Evolutionary conservation across 208 protist species (phyloP).

Genomic region (Leishmania gerbilli): DNA sequence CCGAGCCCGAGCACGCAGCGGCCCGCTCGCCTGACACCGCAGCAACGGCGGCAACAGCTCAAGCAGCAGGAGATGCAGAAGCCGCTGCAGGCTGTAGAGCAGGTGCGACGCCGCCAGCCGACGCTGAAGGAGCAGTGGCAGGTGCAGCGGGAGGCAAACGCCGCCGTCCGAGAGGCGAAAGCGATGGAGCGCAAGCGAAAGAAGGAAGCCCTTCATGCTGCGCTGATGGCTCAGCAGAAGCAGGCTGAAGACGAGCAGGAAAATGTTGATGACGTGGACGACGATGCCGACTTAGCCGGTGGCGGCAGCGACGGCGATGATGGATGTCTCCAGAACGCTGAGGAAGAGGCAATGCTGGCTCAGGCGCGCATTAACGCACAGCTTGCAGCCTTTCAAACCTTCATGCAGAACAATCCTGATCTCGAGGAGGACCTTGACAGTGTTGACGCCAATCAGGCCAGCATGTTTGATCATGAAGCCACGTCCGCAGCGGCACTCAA

Average conservation of each 20-base stretch:
- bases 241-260: slow-evolving; percentile 8
- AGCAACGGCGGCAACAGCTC: slow-evolving; percentile 2
- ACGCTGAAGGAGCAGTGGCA: slow-evolving; percentile 34
- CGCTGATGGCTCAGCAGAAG: slow-evolving; percentile 22
- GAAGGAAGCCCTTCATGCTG: slow-evolving; percentile 28
- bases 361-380: slow-evolving; percentile 24
- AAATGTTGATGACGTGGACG: background rate
- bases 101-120: slow-evolving; percentile 8
- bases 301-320: slow-evolving; percentile 7
- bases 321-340: slow-evolving; percentile 6
- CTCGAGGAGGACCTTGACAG: slow-evolving; percentile 18
- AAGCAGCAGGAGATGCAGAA: background rate
- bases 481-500: background rate
- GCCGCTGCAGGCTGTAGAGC: slow-evolving; percentile 5
- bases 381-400: slow-evolving; percentile 25
- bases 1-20: background rate
- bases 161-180: slow-evolving; percentile 11
- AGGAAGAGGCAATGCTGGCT: slow-evolving; percentile 16
- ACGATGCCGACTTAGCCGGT: background rate
- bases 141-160: slow-evolving; percentile 22
- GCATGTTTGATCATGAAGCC: slow-evolving; percentile 7
- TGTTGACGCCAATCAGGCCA: background rate
- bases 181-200: slow-evolving; percentile 25
- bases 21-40: background rate
- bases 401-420: slow-evolving; percentile 19